Conservation (phyloP, 345 rosid genomes). For the Garcia nutans region DNA sequence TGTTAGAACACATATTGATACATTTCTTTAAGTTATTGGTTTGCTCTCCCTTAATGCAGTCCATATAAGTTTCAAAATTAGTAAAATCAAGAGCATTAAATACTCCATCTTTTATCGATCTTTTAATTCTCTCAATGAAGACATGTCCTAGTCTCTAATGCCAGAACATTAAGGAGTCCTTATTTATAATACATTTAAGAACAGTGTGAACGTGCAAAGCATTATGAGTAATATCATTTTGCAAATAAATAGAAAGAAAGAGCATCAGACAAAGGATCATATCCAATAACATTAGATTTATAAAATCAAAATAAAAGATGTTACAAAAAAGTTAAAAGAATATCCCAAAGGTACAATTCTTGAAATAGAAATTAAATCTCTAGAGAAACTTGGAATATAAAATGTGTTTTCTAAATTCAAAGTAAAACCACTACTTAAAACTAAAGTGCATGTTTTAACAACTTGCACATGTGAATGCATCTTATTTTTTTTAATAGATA, state of each 20-base stretch:
- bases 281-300: not conserved
- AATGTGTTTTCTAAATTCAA: not conserved
- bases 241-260: not conserved
- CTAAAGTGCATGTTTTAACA: not conserved
- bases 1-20: not conserved
- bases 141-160: not conserved
- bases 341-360: no score
- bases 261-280: not conserved
- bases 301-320: not conserved
- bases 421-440: conserved; percentile 6
- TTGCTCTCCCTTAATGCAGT: not conserved
- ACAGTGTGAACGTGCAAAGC: not conserved
- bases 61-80: not conserved
- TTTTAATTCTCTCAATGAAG: no score
- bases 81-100: no score
- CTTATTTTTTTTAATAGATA: not conserved
- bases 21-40: not conserved
- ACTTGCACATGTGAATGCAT: not conserved
- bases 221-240: not conserved
- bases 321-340: no score
- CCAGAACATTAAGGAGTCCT: no score
- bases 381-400: no score
- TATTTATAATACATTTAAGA: no score
- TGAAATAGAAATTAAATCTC: no score
- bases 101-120: no score